phyloP scores from a whole-genome alignment of 441 rosid species.

The Populus hybrid region DNA sequence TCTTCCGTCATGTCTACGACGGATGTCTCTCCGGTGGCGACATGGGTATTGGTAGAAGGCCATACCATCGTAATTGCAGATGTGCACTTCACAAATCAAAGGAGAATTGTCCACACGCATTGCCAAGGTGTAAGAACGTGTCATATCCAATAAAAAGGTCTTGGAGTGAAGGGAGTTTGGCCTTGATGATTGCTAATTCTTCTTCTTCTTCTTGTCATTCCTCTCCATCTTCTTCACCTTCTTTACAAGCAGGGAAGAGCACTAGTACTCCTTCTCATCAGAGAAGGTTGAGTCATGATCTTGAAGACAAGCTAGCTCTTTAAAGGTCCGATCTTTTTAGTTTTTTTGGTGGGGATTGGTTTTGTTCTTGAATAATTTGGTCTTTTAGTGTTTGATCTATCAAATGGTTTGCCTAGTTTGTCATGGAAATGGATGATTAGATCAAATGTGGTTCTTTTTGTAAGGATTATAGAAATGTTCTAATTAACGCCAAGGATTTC shows the following conservation, averaged over 20 bases:
- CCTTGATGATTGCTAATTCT: conserved; percentile 18
- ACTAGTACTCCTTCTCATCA: not conserved
- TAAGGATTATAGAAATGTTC: not conserved
- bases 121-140: conserved; percentile 30
- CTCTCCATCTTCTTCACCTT: conserved; percentile 37
- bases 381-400: not conserved
- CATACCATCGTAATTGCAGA: conserved; percentile 63
- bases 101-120: conserved; percentile 29
- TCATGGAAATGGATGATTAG: not conserved
- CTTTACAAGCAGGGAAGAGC: conserved; percentile 5
- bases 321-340: not conserved
- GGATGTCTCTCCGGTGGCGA: conserved; percentile 49
- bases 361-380: not conserved
- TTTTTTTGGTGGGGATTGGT: not conserved
- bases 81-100: conserved; percentile 56
- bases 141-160: conserved; percentile 58
- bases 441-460: not conserved
- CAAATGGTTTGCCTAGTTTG: not conserved
- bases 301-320: not conserved
- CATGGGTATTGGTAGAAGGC: conserved; percentile 48
- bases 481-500: not conserved
- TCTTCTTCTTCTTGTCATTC: conserved; percentile 22
- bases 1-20: conserved; percentile 50
- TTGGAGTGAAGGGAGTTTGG: conserved; percentile 58
- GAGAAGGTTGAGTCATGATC: not conserved